Evolutionary conservation across 176 grass and related monocot genomes (phyloP).

Genomic region (Avena atlantica): DNA sequence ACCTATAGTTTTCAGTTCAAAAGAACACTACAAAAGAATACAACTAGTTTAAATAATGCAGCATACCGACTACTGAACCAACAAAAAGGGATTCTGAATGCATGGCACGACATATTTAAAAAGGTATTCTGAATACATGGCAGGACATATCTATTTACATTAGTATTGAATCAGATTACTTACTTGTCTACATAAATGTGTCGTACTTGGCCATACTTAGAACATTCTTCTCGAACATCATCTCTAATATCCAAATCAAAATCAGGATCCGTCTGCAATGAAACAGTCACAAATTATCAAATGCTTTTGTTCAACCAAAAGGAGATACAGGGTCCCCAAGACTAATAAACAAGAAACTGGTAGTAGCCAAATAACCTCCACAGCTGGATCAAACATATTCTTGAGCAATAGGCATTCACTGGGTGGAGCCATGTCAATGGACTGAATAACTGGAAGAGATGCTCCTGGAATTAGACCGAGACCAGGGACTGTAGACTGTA

Average conservation of each 20-base stretch:
- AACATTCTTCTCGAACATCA: slow-evolving; percentile 78
- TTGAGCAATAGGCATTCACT: slow-evolving; percentile 94
- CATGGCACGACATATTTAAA: slow-evolving; percentile 11
- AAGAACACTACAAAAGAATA: neutral
- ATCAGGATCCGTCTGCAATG: slow-evolving; percentile 77
- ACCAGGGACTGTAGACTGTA: slow-evolving; percentile 55
- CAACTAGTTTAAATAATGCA: neutral
- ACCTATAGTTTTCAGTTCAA: neutral
- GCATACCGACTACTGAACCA: neutral
- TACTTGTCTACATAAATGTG: slow-evolving; percentile 90
- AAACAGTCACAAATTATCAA: slow-evolving; percentile 8
- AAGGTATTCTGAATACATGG: slow-evolving; percentile 15
- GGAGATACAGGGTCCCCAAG: neutral
- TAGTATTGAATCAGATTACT: slow-evolving; percentile 35
- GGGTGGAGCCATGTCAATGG: slow-evolving; percentile 57
- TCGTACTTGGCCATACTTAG: slow-evolving; percentile 68
- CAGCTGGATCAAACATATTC: slow-evolving; percentile 92
- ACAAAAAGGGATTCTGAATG: neutral
- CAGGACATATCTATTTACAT: neutral
- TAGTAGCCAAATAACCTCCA: slow-evolving; percentile 66
- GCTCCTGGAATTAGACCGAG: slow-evolving; percentile 48
- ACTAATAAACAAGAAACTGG: neutral
- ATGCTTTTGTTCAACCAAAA: slow-evolving; percentile 19
- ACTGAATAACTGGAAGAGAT: slow-evolving; percentile 48
- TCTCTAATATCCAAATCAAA: slow-evolving; percentile 91